These are phyloP conservation scores for Boletus fagicola DNA, from an alignment of 768 basidiomycete species.

Conservation along the genomic window DNA sequence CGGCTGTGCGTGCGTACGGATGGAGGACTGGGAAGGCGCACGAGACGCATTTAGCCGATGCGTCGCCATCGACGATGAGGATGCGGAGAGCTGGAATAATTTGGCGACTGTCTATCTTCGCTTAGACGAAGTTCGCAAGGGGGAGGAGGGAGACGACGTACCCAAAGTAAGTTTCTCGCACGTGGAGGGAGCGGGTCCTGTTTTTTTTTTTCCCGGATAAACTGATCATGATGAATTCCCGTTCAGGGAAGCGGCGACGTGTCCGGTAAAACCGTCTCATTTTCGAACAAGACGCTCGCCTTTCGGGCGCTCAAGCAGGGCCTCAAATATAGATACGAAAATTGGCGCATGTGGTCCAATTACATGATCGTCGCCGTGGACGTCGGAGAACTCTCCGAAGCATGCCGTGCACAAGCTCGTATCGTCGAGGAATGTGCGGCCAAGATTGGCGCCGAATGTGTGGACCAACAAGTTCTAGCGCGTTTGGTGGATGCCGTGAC, in stretches of 20 bases:
- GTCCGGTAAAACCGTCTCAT: slow-evolving; percentile 43
- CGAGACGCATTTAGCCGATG: slow-evolving; percentile 82
- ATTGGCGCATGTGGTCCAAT: slow-evolving; percentile 99
- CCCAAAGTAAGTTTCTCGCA: slow-evolving; percentile 19
- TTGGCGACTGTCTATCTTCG: slow-evolving; percentile 92
- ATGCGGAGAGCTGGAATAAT: slow-evolving; percentile 98
- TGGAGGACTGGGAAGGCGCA: slow-evolving; percentile 82
- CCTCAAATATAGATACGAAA: slow-evolving; percentile 77
- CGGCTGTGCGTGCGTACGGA: slow-evolving; percentile 85
- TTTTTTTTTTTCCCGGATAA: not conserved
- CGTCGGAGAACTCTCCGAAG: slow-evolving; percentile 88
- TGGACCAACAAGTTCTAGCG: slow-evolving; percentile 88
- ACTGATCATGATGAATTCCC: slow-evolving; percentile 15
- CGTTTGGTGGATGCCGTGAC: slow-evolving; percentile 87
- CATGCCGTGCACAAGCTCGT: slow-evolving; percentile 77
- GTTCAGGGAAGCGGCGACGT: slow-evolving; percentile 23
- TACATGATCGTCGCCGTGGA: slow-evolving; percentile 94
- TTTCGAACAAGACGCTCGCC: slow-evolving; percentile 80
- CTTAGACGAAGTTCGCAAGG: slow-evolving; percentile 49
- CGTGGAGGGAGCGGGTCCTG: too few species aligned
- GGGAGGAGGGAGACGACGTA: slow-evolving; percentile 28
- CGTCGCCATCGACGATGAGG: slow-evolving; percentile 91
- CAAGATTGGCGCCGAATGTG: slow-evolving; percentile 49
- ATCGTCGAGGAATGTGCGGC: slow-evolving; percentile 60
- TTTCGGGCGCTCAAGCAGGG: slow-evolving; percentile 93